These are phyloP conservation scores for Debaryomyces coudertii DNA, from an alignment of 1,139 yeast genomes.

Conservation along the genomic window DNA sequence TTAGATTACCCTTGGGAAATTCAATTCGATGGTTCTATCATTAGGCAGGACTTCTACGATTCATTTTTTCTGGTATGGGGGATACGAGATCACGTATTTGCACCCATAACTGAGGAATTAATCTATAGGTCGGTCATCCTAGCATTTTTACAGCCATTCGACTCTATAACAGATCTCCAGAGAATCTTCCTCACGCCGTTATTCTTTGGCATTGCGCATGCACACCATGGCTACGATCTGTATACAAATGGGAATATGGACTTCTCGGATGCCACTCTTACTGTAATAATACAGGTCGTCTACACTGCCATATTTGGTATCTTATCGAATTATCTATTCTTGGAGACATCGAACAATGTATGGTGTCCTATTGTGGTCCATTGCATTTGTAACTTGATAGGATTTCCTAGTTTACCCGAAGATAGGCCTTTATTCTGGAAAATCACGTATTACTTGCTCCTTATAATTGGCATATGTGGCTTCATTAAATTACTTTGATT, in stretches of 20 bases:
- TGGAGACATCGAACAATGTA: slow-evolving; percentile 48
- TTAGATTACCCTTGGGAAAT: slow-evolving; percentile 34
- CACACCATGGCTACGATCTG: slow-evolving; percentile 77
- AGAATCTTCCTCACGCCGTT: slow-evolving; percentile 59
- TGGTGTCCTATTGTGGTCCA: slow-evolving; percentile 72
- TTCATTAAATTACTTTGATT: slow-evolving; percentile 26
- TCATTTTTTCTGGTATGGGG: slow-evolving; percentile 49
- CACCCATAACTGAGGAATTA: slow-evolving; percentile 88
- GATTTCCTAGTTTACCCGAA: slow-evolving; percentile 61
- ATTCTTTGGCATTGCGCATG: slow-evolving; percentile 87
- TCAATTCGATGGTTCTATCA: slow-evolving; percentile 16
- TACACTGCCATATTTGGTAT: slow-evolving; percentile 85
- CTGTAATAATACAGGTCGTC: slow-evolving; percentile 57
- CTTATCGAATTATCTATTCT: slow-evolving; percentile 65
- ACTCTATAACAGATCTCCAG: slow-evolving; percentile 18
- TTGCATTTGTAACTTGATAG: slow-evolving; percentile 73
- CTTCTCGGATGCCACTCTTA: slow-evolving; percentile 36
- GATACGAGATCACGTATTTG: slow-evolving; percentile 68
- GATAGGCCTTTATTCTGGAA: slow-evolving; percentile 20
- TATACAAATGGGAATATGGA: slow-evolving; percentile 31
- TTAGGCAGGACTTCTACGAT: slow-evolving; percentile 20
- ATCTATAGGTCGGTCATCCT: slow-evolving; percentile 70
- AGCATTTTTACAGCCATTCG: slow-evolving; percentile 38
- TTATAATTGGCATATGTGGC: slow-evolving; percentile 45
- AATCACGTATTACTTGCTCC: slow-evolving; percentile 41